Conservation (phyloP, 2,329 filamentous ascomycete genomes). For the Aspergillus pseudotamarii region DNA sequence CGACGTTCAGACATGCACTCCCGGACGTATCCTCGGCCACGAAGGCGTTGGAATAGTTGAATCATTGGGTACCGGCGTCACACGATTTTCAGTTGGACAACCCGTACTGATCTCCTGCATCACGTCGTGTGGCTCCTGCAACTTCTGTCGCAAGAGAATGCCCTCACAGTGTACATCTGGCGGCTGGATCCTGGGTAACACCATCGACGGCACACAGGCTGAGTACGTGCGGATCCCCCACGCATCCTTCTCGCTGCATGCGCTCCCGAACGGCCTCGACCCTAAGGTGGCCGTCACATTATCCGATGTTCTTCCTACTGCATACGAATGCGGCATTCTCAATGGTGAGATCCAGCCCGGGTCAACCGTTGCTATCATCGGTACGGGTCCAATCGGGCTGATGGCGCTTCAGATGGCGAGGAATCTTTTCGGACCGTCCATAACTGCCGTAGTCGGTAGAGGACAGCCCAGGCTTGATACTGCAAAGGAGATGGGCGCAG, state of each 20-base stretch:
- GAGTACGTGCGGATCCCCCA: conserved; percentile 59
- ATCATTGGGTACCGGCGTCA: conserved; percentile 49
- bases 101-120: conserved; percentile 58
- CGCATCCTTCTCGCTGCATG: conserved; percentile 53
- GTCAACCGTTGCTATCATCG: conserved; percentile 56
- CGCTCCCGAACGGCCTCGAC: conserved; percentile 47
- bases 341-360: conserved; percentile 57
- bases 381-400: conserved; percentile 60
- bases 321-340: conserved; percentile 57
- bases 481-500: conserved; percentile 54
- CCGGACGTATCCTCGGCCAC: conserved; percentile 55
- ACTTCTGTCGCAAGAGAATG: conserved; percentile 57
- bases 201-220: conserved; percentile 57
- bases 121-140: conserved; percentile 54
- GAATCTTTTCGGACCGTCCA: conserved; percentile 56
- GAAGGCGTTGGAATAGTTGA: conserved; percentile 57
- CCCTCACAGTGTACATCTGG: conserved; percentile 56
- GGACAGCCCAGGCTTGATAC: conserved; percentile 52
- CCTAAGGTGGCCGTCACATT: conserved; percentile 46
- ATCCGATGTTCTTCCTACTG: conserved; percentile 61
- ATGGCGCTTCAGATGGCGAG: conserved; percentile 56
- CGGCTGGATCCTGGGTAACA: conserved; percentile 60
- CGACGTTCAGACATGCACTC: conserved; percentile 51
- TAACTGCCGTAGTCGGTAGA: conserved; percentile 56
- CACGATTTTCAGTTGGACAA: conserved; percentile 53